Evolutionary conservation across 148 eudicot species (phyloP).

Genomic region (Rhododendron griersonianum): DNA sequence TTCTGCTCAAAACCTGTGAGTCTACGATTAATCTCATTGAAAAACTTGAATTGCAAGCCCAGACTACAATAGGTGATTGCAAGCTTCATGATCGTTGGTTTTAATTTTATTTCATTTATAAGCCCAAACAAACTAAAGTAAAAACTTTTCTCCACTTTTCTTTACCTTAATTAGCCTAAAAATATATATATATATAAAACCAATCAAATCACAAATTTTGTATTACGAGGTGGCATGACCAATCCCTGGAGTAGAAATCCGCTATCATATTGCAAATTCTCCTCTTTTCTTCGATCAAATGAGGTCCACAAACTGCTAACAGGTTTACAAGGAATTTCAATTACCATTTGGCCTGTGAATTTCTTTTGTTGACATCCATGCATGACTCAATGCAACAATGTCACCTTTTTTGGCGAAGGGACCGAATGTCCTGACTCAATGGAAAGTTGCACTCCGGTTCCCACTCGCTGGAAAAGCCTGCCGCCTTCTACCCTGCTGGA

Average conservation of each 20-base stretch:
- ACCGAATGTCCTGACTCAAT: conserved; percentile 17
- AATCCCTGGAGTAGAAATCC: not conserved
- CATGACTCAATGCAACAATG: not conserved
- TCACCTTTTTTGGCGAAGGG: not conserved
- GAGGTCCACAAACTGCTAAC: not conserved
- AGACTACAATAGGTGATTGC: too few relatives aligned
- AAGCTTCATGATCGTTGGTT: not conserved
- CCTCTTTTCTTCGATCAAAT: not conserved
- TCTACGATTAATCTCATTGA: too few relatives aligned
- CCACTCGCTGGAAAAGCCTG: conserved; percentile 94
- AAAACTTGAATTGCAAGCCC: too few relatives aligned
- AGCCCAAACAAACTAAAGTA: not conserved
- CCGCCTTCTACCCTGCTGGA: conserved; percentile 72
- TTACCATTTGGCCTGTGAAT: not conserved
- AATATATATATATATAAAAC: too few relatives aligned
- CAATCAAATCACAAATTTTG: not conserved
- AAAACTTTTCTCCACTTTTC: not conserved
- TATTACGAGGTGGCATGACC: not conserved
- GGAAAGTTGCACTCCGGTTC: conserved; percentile 83
- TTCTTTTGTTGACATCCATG: not conserved
- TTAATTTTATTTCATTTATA: not conserved
- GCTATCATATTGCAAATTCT: not conserved
- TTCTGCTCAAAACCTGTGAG: too few relatives aligned
- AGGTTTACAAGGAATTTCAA: not conserved
- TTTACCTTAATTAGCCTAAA: not conserved